Evolutionary conservation across 2,329 filamentous ascomycete genomes (phyloP), one percentile per base, ranked within the genome.

Genomic region (Gnomoniopsis sp.): DNA sequence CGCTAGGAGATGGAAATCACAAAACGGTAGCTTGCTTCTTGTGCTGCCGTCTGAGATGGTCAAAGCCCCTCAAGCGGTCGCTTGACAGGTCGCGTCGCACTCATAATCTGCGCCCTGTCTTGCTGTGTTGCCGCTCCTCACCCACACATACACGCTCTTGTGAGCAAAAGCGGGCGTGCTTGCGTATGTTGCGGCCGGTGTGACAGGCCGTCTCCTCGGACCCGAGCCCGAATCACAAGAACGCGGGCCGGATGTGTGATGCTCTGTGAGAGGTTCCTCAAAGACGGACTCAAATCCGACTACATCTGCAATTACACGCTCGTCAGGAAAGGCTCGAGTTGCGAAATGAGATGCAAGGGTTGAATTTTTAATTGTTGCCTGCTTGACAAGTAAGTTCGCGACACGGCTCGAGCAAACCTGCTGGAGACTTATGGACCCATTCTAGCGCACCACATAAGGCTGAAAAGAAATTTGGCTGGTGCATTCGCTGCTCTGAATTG

Each of bases 281-380:
- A 54, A 52, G 51, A 55, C 60, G 57, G 60, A 62, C 57, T 53
- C 50, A 62, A 60, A 54, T 54, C 53, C 53, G 49, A 62, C 60
- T 54, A 44, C 57, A 57, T 49, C 38, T 43, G 38, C 23, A 36
- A 15, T n/a, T 3, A 19, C 22, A 17, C 22, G 22, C 34, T 11
- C 14, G 15, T 22, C 36, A 22, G 11, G n/a, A 19, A 19, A 19
- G 43, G 8, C n/a, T 44, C n/a, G 3, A 4, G 3, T 44, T 19
- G n/a, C 43, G 43, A 44, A 14, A 22, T 21, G 21, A 22, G 36
- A 19, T 23, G 33, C 46, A 14, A 30, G 15, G 41, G 22, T 23
- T 49, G 33, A 41, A 43, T 36, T 33, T 54, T n/a, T 12, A n/a
- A 21, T 54, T 44, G 30, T 50, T 58, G n/a, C 46, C 36, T 21